A percentile compares a stretch with the other conserved stretches of the same genome.
Conservation (phyloP, 345 rosid genomes). For the Bruguiera gymnorhiza region DNA sequence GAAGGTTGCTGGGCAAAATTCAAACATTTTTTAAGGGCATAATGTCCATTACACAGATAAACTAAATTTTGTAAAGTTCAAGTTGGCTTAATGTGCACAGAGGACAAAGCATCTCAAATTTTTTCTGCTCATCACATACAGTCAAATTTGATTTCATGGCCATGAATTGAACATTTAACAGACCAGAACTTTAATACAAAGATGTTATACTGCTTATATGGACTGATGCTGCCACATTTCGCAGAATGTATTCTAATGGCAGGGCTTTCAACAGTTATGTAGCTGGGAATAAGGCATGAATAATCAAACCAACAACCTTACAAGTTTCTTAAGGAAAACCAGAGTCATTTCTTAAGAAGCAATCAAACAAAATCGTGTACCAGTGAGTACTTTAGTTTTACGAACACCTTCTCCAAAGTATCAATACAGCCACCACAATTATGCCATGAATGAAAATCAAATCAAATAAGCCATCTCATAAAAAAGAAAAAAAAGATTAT, state of each 20-base stretch:
- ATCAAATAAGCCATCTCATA: not conserved
- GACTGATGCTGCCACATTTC: not conserved
- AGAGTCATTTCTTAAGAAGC: not conserved
- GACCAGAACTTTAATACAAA: not conserved
- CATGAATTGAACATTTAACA: too few species aligned
- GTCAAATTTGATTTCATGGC: too few species aligned
- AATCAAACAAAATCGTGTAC: too few species aligned
- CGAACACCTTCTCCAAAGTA: too few species aligned
- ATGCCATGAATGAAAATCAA: not conserved
- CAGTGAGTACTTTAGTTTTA: too few species aligned
- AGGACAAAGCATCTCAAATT: too few species aligned
- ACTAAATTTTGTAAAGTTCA: not conserved
- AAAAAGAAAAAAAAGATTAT: not conserved
- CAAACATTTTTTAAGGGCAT: not conserved
- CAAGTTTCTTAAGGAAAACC: not conserved
- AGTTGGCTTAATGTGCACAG: not conserved
- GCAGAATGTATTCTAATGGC: too few species aligned
- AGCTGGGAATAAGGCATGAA: not conserved
- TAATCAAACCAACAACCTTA: not conserved
- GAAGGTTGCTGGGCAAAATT: not conserved
- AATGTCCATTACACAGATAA: not conserved
- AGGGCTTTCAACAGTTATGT: too few species aligned
- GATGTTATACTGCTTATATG: not conserved
- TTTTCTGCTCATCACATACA: too few species aligned
- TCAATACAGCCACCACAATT: too few species aligned